phyloP scores from a whole-genome alignment of 1,284 basidiomycete genomes.

The Sporisorium exsertum region DNA sequence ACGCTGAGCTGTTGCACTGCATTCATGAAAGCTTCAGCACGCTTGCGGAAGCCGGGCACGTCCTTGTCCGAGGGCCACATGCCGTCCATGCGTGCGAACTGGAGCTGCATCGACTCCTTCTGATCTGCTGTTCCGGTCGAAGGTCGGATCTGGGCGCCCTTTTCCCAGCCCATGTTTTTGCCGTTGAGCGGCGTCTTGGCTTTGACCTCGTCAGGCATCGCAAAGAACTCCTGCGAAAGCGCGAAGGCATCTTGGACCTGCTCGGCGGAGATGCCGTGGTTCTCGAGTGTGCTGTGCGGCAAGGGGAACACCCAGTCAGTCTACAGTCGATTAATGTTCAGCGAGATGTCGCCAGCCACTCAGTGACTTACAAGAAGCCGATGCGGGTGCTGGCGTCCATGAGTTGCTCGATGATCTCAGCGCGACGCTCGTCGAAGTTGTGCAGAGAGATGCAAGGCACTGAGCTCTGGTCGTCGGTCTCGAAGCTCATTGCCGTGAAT shows the following conservation, averaged over 20 bases:
- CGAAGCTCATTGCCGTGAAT: slow-evolving; percentile 9
- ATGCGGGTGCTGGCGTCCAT: slow-evolving; percentile 53
- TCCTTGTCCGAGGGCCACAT: slow-evolving; percentile 75
- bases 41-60: slow-evolving; percentile 74
- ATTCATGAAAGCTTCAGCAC: slow-evolving; percentile 73
- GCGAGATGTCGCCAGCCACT: not conserved
- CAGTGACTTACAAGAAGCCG: slow-evolving; percentile 58
- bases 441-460: slow-evolving; percentile 58
- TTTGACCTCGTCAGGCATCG: slow-evolving; percentile 73
- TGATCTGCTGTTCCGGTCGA: slow-evolving; percentile 70
- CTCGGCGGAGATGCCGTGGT: slow-evolving; percentile 71
- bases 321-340: slow-evolving; percentile 12
- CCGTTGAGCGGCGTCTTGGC: slow-evolving; percentile 74
- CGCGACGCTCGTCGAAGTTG: slow-evolving; percentile 53
- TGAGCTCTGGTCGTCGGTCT: slow-evolving; percentile 20
- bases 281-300: slow-evolving; percentile 64
- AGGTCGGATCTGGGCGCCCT: slow-evolving; percentile 71
- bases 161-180: slow-evolving; percentile 70
- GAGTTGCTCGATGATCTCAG: slow-evolving; percentile 56
- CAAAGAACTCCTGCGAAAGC: slow-evolving; percentile 74
- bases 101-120: slow-evolving; percentile 72
- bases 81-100: slow-evolving; percentile 68
- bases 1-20: slow-evolving; percentile 73
- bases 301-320: not conserved
- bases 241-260: slow-evolving; percentile 74